phyloP scores from a whole-genome alignment of 306 rosid species.

The apple (Malus domestica) region DNA sequence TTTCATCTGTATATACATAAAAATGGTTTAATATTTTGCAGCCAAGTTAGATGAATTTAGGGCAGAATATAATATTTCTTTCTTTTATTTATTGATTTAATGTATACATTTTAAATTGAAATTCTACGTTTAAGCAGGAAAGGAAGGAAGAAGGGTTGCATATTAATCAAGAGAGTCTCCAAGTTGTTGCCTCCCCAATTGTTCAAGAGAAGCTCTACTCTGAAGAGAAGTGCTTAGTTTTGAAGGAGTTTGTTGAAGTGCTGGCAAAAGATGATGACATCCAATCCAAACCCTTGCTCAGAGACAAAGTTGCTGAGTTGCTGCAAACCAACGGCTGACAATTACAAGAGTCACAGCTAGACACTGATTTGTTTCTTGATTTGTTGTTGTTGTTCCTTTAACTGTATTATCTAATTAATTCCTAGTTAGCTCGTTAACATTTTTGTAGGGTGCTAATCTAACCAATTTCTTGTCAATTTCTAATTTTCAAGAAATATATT shows the following conservation, averaged over 20 bases:
- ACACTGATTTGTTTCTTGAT: background rate
- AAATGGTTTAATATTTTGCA: background rate
- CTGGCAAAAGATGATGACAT: conserved; percentile 25
- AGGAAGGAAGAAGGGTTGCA: background rate
- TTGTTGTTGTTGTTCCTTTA: background rate
- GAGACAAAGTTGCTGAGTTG: conserved; percentile 26
- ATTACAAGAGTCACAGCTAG: conserved; percentile 1
- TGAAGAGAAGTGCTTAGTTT: conserved; percentile 61
- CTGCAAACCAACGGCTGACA: conserved; percentile 5
- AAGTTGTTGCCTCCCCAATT: conserved; percentile 30
- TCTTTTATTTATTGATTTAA: background rate
- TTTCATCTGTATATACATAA: background rate
- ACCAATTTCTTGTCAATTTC: conserved; percentile 11
- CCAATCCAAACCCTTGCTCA: conserved; percentile 31
- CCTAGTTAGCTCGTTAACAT: background rate
- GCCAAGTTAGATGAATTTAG: background rate
- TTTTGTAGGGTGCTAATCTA: conserved; percentile 3
- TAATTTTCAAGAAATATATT: conserved; percentile 5
- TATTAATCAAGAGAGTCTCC: conserved; percentile 17
- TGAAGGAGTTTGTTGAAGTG: conserved; percentile 31
- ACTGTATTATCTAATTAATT: background rate
- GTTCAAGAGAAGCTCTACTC: conserved; percentile 66
- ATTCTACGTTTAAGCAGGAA: conserved; percentile 1
- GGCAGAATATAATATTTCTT: background rate
- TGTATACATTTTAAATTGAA: background rate